Conservation (phyloP, 768 basidiomycete species). For the Termitomyces sp. region DNA sequence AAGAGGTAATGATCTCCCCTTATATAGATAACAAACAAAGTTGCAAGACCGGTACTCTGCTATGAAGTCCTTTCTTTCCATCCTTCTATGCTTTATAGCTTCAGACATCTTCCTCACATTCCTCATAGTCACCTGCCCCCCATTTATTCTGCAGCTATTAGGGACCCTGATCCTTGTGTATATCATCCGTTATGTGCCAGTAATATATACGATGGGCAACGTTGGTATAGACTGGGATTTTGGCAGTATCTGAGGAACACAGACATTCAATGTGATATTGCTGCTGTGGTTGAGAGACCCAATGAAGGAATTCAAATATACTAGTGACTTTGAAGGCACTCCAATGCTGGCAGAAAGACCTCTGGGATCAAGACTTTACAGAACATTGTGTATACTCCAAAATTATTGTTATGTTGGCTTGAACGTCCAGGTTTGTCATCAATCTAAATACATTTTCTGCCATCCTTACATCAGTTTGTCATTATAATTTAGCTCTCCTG, state of each 20-base stretch:
- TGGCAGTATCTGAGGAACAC: neutral
- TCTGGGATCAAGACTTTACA: neutral
- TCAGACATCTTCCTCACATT: conserved; percentile 3
- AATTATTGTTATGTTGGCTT: conserved; percentile 3
- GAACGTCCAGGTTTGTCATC: conserved; percentile 3
- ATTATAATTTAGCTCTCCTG: neutral
- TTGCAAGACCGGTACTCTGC: too few relatives aligned
- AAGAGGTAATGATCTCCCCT: too few relatives aligned
- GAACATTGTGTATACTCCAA: neutral
- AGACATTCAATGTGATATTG: neutral
- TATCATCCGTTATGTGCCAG: neutral
- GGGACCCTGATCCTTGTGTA: conserved; percentile 2
- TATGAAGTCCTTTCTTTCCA: conserved; percentile 4
- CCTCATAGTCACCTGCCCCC: conserved; percentile 2
- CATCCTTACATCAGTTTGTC: neutral
- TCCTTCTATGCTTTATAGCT: neutral
- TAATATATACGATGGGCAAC: conserved; percentile 1
- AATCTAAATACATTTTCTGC: neutral
- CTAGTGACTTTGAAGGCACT: neutral
- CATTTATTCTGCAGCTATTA: neutral
- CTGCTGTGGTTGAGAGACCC: conserved; percentile 4
- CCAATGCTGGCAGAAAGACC: neutral
- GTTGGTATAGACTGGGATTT: neutral
- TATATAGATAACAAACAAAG: too few relatives aligned
- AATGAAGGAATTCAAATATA: conserved; percentile 5